A percentile compares a stretch with the other conserved stretches of the same genome.
Evolutionary conservation across 1,284 basidiomycete species (phyloP).

Genomic region (Neonothopanus nambi): DNA sequence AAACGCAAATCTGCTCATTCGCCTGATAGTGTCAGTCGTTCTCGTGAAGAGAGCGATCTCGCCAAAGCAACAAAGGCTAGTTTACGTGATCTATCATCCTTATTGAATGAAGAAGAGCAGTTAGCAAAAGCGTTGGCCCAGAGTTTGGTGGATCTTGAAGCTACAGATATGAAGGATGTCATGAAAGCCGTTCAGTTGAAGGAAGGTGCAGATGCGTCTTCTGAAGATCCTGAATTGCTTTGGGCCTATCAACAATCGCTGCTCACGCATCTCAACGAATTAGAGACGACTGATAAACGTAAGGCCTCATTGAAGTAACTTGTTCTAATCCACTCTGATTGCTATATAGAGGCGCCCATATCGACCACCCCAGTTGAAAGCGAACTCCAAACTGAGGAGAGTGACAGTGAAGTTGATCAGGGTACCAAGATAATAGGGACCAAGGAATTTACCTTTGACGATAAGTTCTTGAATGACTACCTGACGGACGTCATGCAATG

Average conservation of each 20-base stretch:
- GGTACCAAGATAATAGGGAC: constrained; percentile 62
- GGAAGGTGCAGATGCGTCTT: constrained; percentile 18
- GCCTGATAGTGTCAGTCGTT: neutral
- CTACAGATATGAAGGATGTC: constrained; percentile 10
- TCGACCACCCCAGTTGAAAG: neutral
- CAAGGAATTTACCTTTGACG: constrained; percentile 62
- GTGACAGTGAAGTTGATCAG: constrained; percentile 18
- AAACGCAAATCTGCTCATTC: neutral
- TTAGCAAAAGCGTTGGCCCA: constrained; percentile 68
- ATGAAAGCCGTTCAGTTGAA: neutral
- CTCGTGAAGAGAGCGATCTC: constrained; percentile 19
- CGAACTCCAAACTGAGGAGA: neutral
- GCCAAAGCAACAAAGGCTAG: constrained; percentile 21
- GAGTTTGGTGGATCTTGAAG: constrained; percentile 50
- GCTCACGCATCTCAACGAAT: neutral
- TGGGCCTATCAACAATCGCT: constrained; percentile 40
- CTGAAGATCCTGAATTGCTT: constrained; percentile 36
- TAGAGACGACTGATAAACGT: neutral
- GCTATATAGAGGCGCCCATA: neutral
- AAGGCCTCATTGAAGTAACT: neutral
- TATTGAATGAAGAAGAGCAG: constrained; percentile 33
- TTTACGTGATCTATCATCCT: neutral
- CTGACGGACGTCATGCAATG: constrained; percentile 62
- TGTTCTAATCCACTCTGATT: neutral
- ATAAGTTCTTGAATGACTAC: constrained; percentile 54